Evolutionary conservation across 306 rosid species (phyloP).

Genomic region (Dicorynia guianensis): DNA sequence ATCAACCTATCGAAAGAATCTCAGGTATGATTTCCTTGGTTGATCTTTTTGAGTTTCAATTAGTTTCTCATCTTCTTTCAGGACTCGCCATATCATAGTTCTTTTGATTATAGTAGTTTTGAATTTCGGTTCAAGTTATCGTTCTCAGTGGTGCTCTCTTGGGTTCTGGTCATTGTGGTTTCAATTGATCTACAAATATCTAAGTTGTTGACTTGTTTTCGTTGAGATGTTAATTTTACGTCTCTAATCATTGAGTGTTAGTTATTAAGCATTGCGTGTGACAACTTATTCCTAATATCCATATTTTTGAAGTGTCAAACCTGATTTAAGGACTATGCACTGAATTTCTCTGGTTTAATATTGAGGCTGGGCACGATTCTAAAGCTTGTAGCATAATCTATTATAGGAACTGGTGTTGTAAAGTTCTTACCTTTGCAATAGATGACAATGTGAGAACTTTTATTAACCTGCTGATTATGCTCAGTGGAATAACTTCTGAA

Average conservation of each 20-base stretch:
- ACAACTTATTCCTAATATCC: conserved; percentile 23
- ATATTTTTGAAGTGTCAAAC: conserved; percentile 8
- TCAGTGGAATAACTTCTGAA: not conserved
- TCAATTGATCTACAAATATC: conserved; percentile 48
- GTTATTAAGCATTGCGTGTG: conserved; percentile 1
- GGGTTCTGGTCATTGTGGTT: conserved; percentile 23
- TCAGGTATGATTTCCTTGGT: conserved; percentile 61
- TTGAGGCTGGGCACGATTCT: not conserved
- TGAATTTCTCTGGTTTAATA: not conserved
- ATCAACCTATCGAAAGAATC: conserved; percentile 85
- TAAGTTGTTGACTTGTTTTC: conserved; percentile 9
- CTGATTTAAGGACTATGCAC: not conserved
- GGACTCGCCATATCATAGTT: not conserved
- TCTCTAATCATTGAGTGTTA: conserved; percentile 32
- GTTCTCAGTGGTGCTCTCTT: conserved; percentile 34
- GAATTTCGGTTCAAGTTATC: conserved; percentile 23
- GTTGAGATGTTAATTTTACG: conserved; percentile 9
- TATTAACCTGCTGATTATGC: not conserved
- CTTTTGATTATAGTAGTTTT: not conserved
- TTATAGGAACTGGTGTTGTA: conserved; percentile 25
- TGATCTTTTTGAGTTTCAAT: not conserved
- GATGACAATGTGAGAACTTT: not conserved
- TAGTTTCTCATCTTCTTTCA: not conserved
- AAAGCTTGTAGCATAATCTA: not conserved
- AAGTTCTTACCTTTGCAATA: conserved; percentile 13